These are phyloP conservation scores for Scenedesmus sp. DNA, from an alignment of 163 green algal species.

Conservation along the genomic window DNA sequence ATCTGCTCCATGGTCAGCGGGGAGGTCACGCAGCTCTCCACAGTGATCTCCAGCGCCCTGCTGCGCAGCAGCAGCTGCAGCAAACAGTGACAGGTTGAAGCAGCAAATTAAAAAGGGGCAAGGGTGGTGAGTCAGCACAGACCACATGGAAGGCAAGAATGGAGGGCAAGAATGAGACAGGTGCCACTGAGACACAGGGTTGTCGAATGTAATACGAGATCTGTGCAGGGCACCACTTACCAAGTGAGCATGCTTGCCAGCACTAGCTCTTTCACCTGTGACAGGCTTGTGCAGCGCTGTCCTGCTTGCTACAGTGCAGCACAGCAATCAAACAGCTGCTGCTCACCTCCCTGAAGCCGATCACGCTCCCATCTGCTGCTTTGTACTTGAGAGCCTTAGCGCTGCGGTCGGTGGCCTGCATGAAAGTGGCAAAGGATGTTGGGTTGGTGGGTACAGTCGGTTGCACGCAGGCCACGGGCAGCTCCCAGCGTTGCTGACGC, in stretches of 20 bases:
- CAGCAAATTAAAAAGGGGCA: background rate
- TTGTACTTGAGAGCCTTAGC: constrained; percentile 62
- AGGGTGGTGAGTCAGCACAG: background rate
- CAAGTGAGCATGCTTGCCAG: background rate
- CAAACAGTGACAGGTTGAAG: background rate
- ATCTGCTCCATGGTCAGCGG: constrained; percentile 58
- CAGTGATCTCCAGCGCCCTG: constrained; percentile 67
- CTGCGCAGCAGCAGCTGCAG: constrained; percentile 65
- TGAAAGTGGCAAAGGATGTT: background rate
- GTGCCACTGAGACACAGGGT: background rate
- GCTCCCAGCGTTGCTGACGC: background rate
- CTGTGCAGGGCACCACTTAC: background rate
- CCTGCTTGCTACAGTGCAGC: background rate
- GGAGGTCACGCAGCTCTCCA: constrained; percentile 55
- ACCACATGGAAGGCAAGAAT: background rate
- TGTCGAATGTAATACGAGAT: background rate
- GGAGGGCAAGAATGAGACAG: background rate
- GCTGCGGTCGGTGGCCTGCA: constrained; percentile 56
- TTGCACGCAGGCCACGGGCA: background rate
- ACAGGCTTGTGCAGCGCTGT: constrained; percentile 50
- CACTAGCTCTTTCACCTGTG: background rate
- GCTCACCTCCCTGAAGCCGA: constrained; percentile 66
- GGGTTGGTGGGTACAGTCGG: constrained; percentile 8
- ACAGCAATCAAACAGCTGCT: background rate
- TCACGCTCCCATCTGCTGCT: constrained; percentile 53